Evolutionary conservation across 768 basidiomycete species (phyloP).

Genomic region (Boletus eberwhitei): DNA sequence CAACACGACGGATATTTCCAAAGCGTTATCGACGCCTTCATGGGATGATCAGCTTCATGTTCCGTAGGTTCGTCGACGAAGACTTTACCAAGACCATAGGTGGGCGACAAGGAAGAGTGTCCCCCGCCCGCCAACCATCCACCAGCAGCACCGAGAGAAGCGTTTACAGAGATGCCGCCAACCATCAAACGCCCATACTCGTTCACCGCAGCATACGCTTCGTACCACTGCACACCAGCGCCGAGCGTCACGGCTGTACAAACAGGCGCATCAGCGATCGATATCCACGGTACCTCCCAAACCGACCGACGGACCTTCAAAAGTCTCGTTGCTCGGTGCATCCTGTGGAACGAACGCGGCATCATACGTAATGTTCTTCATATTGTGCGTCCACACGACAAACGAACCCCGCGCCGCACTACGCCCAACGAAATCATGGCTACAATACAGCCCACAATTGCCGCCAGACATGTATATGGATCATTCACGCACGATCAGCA

Average conservation of each 20-base stretch:
- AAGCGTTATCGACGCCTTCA: conserved; percentile 45
- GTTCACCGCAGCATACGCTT: conserved; percentile 41
- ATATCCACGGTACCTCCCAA: background rate
- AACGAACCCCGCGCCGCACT: conserved; percentile 38
- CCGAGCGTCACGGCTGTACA: conserved; percentile 32
- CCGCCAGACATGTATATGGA: background rate
- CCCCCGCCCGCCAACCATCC: conserved; percentile 50
- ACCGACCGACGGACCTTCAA: background rate
- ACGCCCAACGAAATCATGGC: conserved; percentile 40
- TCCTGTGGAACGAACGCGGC: conserved; percentile 34
- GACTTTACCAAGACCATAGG: conserved; percentile 40
- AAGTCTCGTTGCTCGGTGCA: conserved; percentile 6
- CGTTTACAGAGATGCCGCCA: conserved; percentile 40
- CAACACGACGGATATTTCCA: conserved; percentile 44
- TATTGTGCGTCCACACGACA: conserved; percentile 40
- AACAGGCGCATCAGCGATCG: background rate
- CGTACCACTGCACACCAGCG: conserved; percentile 46
- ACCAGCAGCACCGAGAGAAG: conserved; percentile 45
- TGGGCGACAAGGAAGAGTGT: conserved; percentile 39
- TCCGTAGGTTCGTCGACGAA: background rate
- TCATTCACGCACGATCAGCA: background rate
- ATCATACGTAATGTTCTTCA: conserved; percentile 37
- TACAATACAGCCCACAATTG: background rate
- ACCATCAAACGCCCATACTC: conserved; percentile 40
- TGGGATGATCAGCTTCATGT: background rate